phyloP scores from a whole-genome alignment of 164 flowering plant species.

The Nymphaea thermarum region DNA sequence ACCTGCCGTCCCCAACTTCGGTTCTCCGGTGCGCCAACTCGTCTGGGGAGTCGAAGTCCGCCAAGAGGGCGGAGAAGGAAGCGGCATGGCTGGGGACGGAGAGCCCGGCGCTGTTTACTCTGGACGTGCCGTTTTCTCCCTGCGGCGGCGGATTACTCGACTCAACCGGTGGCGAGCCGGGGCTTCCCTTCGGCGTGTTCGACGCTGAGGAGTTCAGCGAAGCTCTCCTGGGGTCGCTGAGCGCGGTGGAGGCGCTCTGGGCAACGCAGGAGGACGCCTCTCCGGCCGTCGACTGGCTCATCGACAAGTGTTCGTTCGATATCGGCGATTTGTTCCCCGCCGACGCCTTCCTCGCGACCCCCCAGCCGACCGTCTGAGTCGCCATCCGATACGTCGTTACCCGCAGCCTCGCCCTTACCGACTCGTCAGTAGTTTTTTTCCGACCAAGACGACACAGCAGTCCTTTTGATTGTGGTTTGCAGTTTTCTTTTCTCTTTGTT shows the following conservation, averaged over 20 bases:
- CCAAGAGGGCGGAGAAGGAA: not conserved
- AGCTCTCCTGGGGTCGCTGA: slow-evolving; percentile 5
- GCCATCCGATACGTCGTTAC: no score
- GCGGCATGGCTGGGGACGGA: not conserved
- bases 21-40: slow-evolving; percentile 34
- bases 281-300: not conserved
- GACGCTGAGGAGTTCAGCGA: slow-evolving; percentile 14
- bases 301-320: slow-evolving; percentile 47
- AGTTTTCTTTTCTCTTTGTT: no score
- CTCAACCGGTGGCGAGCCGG: not conserved
- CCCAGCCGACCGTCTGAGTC: not conserved
- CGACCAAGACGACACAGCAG: no score
- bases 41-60: not conserved
- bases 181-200: not conserved
- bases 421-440: no score
- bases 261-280: not conserved
- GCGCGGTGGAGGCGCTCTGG: no score
- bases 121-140: not conserved
- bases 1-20: slow-evolving; percentile 53
- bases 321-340: slow-evolving; percentile 63
- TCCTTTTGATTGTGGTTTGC: no score
- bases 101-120: not conserved
- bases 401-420: no score
- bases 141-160: not conserved
- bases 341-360: slow-evolving; percentile 23